Evolutionary conservation across 2,329 filamentous ascomycete species (phyloP).

Genomic region (Colletotrichum higginsianum): DNA sequence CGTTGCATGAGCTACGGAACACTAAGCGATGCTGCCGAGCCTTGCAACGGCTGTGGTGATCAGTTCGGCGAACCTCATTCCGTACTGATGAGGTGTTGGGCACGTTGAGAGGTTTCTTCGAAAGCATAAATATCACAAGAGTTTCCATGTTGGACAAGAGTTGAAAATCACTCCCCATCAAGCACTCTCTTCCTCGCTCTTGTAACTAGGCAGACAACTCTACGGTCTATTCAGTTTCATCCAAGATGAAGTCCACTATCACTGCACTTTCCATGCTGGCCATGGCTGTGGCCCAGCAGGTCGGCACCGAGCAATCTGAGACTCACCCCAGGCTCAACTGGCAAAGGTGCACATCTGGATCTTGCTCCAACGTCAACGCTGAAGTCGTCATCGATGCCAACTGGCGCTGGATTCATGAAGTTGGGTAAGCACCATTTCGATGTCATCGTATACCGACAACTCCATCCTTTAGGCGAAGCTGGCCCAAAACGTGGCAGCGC

Average conservation of each 20-base stretch:
- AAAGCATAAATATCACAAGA: constrained; percentile 26
- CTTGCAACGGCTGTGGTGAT: background rate
- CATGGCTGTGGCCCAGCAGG: constrained; percentile 45
- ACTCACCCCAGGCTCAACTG: constrained; percentile 47
- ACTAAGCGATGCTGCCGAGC: constrained; percentile 10
- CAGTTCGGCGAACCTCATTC: constrained; percentile 34
- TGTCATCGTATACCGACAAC: background rate
- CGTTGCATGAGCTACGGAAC: constrained; percentile 5
- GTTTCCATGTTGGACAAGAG: background rate
- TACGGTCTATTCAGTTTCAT: background rate
- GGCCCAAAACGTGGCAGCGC: background rate
- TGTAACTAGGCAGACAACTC: background rate
- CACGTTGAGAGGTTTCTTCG: background rate
- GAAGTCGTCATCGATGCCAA: constrained; percentile 64
- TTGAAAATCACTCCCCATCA: constrained; percentile 6
- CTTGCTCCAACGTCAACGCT: constrained; percentile 57
- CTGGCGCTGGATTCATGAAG: constrained; percentile 64
- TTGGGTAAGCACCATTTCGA: constrained; percentile 34
- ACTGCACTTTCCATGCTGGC: constrained; percentile 44
- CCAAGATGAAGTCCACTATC: constrained; percentile 42
- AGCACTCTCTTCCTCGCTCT: background rate
- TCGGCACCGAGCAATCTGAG: constrained; percentile 46
- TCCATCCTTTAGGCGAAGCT: too few species aligned
- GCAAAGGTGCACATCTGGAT: constrained; percentile 46
- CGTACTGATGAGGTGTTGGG: background rate